These are phyloP conservation scores for Sapria himalayana DNA, from an alignment of 345 rosid genomes.

Conservation along the genomic window DNA sequence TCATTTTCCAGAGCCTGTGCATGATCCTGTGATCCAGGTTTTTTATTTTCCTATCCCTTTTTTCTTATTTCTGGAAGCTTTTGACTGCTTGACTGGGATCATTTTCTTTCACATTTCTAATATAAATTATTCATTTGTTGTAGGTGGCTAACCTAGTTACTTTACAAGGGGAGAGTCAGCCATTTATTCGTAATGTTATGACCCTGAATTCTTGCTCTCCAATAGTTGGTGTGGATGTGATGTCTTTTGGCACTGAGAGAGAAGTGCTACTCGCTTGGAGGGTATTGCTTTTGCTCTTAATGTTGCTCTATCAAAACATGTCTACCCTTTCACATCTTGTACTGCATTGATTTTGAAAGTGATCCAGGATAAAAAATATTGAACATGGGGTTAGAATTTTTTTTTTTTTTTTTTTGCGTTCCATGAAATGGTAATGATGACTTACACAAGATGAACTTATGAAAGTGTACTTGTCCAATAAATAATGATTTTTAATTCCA, in stretches of 20 bases:
- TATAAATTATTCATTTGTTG: conserved; percentile 9
- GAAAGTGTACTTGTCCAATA: no score
- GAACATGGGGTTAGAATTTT: no score
- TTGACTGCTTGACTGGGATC: conserved; percentile 3
- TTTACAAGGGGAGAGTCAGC: conserved; percentile 75
- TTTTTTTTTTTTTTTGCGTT: no score
- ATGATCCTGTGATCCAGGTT: conserved; percentile 98
- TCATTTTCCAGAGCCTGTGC: conserved; percentile 94
- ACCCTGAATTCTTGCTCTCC: conserved; percentile 85
- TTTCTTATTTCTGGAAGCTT: conserved; percentile 3
- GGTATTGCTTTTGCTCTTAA: conserved; percentile 27
- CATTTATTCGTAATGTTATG: conserved; percentile 83
- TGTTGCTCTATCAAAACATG: no score
- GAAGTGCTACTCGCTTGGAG: conserved; percentile 91
- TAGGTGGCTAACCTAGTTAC: conserved; percentile 93
- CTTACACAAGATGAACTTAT: no score
- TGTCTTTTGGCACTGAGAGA: conserved; percentile 79
- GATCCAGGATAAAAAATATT: no score
- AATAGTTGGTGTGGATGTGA: conserved; percentile 84
- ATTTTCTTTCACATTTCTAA: conserved; percentile 9
- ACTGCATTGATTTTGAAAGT: no score
- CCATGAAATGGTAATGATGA: no score
- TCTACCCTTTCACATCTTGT: no score
- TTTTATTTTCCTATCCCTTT: background rate
- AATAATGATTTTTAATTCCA: no score